Percentiles rank a stretch among this genome's conserved stretches.
These are phyloP conservation scores for Boletellus deceptivus DNA, from an alignment of 1,284 basidiomycete genomes.

Conservation along the genomic window DNA sequence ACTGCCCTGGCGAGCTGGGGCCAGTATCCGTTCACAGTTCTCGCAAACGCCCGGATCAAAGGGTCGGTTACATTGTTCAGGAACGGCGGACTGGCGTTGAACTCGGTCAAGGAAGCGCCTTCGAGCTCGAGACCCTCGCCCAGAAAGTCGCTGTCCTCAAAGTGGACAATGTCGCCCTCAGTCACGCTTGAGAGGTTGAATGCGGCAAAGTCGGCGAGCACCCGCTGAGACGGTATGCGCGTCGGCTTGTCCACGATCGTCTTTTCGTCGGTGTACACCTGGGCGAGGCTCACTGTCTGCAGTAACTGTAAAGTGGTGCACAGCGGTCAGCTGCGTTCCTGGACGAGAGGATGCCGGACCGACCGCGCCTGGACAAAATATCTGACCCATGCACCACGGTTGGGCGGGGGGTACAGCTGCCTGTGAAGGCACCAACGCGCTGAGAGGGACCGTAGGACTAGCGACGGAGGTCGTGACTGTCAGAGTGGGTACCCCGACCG, in stretches of 20 bases:
- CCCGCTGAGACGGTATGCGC: conserved; percentile 56
- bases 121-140: conserved; percentile 86
- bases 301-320: conserved; percentile 52
- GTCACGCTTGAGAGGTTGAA: conserved; percentile 49
- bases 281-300: conserved; percentile 82
- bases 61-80: conserved; percentile 71
- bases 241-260: conserved; percentile 93
- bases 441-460: conserved; percentile 56
- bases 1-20: conserved; percentile 73
- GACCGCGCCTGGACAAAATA: conserved; percentile 81
- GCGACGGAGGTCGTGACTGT: conserved; percentile 64
- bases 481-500: conserved; percentile 32
- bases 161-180: conserved; percentile 61
- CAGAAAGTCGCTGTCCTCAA: conserved; percentile 73
- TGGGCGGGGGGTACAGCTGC: conserved; percentile 69
- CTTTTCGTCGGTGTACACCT: conserved; percentile 80
- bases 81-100: conserved; percentile 66
- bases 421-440: conserved; percentile 63
- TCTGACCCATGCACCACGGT: conserved; percentile 75
- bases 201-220: conserved; percentile 67
- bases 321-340: not conserved
- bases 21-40: conserved; percentile 84
- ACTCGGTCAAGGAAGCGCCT: conserved; percentile 59
- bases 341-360: conserved; percentile 29
- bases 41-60: conserved; percentile 69